Conservation (phyloP, 495 filamentous ascomycete genomes). For the Xylaria acuta region DNA sequence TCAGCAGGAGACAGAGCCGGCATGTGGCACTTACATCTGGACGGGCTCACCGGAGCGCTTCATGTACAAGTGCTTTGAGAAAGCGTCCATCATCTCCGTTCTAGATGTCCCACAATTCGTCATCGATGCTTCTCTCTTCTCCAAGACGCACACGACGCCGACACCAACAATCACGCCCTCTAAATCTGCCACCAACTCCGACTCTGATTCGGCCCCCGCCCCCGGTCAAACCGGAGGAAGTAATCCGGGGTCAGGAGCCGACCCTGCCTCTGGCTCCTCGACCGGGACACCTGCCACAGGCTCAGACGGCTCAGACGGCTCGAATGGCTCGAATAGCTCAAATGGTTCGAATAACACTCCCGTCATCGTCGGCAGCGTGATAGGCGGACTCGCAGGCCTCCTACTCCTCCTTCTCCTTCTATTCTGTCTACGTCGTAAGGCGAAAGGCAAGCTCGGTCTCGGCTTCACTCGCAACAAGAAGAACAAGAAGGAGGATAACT, state of each 20-base stretch:
- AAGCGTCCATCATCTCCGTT: slow-evolving; percentile 36
- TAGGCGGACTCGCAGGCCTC: slow-evolving; percentile 37
- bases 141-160: slow-evolving; percentile 30
- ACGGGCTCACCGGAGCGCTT: slow-evolving; percentile 34
- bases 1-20: slow-evolving; percentile 24
- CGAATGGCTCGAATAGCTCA: not conserved
- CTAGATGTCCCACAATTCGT: slow-evolving; percentile 41
- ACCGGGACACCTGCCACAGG: not conserved
- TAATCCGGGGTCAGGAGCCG: slow-evolving; percentile 2
- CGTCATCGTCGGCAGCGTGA: slow-evolving; percentile 38
- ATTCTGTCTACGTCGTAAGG: not conserved
- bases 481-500: slow-evolving; percentile 21
- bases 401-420: slow-evolving; percentile 21
- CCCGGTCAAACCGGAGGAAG: not conserved
- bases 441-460: slow-evolving; percentile 29
- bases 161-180: slow-evolving; percentile 23
- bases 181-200: slow-evolving; percentile 7
- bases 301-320: not conserved
- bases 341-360: slow-evolving; percentile 29
- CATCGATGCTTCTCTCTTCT: slow-evolving; percentile 31
- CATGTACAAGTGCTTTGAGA: slow-evolving; percentile 46
- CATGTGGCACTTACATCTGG: slow-evolving; percentile 50
- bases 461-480: slow-evolving; percentile 33
- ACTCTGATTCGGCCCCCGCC: slow-evolving; percentile 4
- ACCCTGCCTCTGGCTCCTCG: slow-evolving; percentile 1